Base-by-base conservation (phyloP, 2,329 filamentous ascomycete species). In the Plenodomus tracheiphilus region DNA sequence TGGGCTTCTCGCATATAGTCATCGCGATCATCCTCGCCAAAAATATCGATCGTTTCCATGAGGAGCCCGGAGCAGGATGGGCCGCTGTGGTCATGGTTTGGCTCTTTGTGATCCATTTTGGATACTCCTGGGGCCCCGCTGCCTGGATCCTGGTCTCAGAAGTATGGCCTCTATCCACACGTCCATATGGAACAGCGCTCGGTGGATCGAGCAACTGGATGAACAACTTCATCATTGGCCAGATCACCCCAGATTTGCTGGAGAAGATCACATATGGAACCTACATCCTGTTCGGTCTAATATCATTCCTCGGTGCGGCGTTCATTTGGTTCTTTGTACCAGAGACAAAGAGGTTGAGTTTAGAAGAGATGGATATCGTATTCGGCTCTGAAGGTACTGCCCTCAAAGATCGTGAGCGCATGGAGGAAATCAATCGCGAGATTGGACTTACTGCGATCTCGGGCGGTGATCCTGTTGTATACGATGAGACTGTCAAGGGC, bases 61-160 rank as follows among this genome's bases (percentile, higher is more conserved):
- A 74, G 0, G 78, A 89, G 49, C 61, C 69, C 3, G 82, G 79
- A 0, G 85, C 86, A 0, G 87, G 87, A 1, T 91, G 88, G 88
- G 87, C 76, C 4, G 81, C 86, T 0, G 85, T 82, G 5, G 77
- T 69, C 43, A 86, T 88, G 81, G 83, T 88, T 8, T 91, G 87
- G 87, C 77, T 91, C 0, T 91, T 88, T 56, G 84, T 89, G 21
- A 76, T 89, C 22, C 82, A 88, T 69, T 91, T 91, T 62, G 88
- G 85, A 22, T 90, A 89, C 66, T 85, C 81, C 0, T 91, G 87
- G 87, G 86, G 87, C 0, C 87, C 87, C 2, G 86, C 84, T 59
- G 81, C 85, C 0, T 91, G 88, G 88, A 88, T 89, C 51, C 78
- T 91, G 46, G 81, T 89, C 1, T 82, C 86, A 2, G 88, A 91